A percentile compares a stretch with the other conserved stretches of the same genome.
These are phyloP conservation scores for Rhodotorula sp. DNA, from an alignment of 1,284 basidiomycete genomes.

Conservation along the genomic window DNA sequence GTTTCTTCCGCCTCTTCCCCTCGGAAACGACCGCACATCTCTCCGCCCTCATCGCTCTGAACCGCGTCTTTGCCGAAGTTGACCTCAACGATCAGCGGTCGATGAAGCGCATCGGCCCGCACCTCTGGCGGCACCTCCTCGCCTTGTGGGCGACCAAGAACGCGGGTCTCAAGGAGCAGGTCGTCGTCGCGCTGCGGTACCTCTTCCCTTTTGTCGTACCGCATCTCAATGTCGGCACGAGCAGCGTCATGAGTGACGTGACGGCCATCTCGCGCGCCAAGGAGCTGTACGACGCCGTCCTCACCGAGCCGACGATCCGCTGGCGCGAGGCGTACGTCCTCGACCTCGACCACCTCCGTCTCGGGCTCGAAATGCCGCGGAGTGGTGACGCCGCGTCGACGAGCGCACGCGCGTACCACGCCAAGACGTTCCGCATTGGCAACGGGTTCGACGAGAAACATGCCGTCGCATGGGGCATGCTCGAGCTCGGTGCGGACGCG, in stretches of 20 bases:
- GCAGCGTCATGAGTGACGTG: not conserved
- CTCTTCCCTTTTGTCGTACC: conserved; percentile 70
- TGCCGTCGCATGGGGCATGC: conserved; percentile 74
- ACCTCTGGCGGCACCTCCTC: conserved; percentile 66
- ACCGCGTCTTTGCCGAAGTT: conserved; percentile 67
- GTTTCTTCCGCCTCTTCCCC: conserved; percentile 67
- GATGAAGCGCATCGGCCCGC: conserved; percentile 62
- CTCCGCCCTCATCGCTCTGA: conserved; percentile 68
- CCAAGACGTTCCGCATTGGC: conserved; percentile 67
- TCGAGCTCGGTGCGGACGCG: conserved; percentile 83
- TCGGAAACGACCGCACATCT: conserved; percentile 72
- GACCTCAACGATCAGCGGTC: conserved; percentile 68
- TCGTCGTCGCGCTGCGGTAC: conserved; percentile 64
- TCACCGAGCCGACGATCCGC: conserved; percentile 64
- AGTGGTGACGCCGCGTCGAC: too few species aligned
- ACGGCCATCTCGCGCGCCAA: conserved; percentile 9
- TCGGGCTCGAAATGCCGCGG: conserved; percentile 53
- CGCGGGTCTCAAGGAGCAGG: conserved; percentile 63
- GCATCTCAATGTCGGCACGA: not conserved
- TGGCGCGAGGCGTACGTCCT: conserved; percentile 60
- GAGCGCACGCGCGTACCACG: conserved; percentile 56
- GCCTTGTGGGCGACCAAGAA: conserved; percentile 74
- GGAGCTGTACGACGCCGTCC: conserved; percentile 55
- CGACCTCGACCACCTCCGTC: conserved; percentile 64
- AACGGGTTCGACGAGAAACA: conserved; percentile 68